Evolutionary conservation across 1,284 basidiomycete genomes (phyloP), one percentile per base, ranked within the genome.

Genomic region (Phellopilus nigrolimitatus): DNA sequence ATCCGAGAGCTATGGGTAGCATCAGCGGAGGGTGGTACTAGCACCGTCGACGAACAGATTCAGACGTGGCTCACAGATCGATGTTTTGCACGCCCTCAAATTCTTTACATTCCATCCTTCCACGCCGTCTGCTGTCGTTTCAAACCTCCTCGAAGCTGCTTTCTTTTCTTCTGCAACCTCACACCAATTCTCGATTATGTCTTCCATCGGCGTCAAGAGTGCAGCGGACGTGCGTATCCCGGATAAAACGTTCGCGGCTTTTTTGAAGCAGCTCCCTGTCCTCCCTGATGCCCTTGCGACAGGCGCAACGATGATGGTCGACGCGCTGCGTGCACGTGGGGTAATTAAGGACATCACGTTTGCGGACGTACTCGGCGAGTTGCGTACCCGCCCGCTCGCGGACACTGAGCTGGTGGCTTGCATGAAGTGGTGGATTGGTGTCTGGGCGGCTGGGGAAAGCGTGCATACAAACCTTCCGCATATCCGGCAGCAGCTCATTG

Each of bases 51-150:
- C 5, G 38, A 44, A 5, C 60, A 82, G 34, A 57, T 80, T 10
- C 69, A 73, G 49, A 63, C 64, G 15, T 75, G 76, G 71, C 66
- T 92, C 12, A 73, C 70, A n/a, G 68, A 69, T 17, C 78, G 85
- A 8, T 88, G 85, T 8, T 70, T n/a, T 95, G 12, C 95, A 99
- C 61, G 80, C 86, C 3, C 75, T 98, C 56, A 84, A 84, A 57
- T 93, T 98, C 70, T 93, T 97, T 74, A 87, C 87, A 1, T 97
- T 92, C 67, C 77, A 84, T 57, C 70, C 77, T 0, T 95, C 94
- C 0, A 95, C 94, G 0, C 97, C 95, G 0, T 93, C 91, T 0
- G 67, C 82, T 1, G 80, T 90, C 43, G 90, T 99, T n/a, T 85
- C 90, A 0, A 70, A 71, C n/a, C 68, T 83, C 9, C 76, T 97